Evolutionary conservation across 306 rosid genomes (phyloP).

Genomic region (Mucuna pruriens): DNA sequence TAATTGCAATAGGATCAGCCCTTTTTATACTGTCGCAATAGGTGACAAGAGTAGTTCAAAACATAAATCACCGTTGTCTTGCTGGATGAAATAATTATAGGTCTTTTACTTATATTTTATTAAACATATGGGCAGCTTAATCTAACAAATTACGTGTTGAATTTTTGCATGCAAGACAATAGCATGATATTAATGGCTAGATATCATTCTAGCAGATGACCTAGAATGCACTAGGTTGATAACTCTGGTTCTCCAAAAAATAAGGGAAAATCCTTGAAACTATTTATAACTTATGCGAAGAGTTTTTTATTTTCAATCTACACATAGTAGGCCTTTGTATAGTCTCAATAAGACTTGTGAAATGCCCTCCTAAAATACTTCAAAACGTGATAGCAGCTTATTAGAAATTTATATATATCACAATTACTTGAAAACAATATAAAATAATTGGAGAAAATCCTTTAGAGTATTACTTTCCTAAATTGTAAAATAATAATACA

Average conservation of each 20-base stretch:
- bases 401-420: not conserved
- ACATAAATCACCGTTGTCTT: constrained; percentile 2
- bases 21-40: not conserved
- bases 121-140: not conserved
- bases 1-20: not conserved
- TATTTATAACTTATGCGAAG: not conserved
- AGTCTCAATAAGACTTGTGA: not conserved
- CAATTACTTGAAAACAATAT: not conserved
- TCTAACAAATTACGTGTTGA: constrained; percentile 11
- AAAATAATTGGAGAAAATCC: constrained; percentile 1
- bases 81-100: constrained; percentile 1
- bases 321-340: not conserved
- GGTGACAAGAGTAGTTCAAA: not conserved
- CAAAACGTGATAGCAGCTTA: not conserved
- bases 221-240: not conserved
- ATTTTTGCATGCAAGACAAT: not conserved
- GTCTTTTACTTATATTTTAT: not conserved
- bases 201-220: not conserved
- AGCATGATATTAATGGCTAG: constrained; percentile 18
- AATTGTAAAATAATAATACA: not conserved
- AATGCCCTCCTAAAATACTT: not conserved
- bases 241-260: constrained; percentile 7
- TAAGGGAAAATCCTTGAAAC: not conserved
- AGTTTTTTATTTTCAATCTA: not conserved
- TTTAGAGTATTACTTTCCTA: not conserved